Evolutionary conservation across 768 basidiomycete genomes (phyloP).

Genomic region (Paxillus ammoniavirescens): DNA sequence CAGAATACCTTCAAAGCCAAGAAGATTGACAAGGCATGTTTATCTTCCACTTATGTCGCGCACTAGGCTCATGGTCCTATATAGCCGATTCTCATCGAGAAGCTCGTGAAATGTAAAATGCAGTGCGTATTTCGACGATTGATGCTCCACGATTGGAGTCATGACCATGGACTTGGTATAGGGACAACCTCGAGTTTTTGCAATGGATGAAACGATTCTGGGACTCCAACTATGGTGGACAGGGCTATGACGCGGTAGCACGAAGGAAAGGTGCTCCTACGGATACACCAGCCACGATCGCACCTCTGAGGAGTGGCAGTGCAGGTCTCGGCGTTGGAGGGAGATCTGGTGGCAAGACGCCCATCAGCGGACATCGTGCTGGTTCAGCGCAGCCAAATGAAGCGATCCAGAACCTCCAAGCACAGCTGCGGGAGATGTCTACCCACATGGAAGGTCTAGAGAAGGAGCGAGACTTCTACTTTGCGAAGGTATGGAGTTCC

Average conservation of each 20-base stretch:
- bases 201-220: constrained; percentile 98
- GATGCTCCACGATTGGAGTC: constrained; percentile 3
- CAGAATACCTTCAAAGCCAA: constrained; percentile 90
- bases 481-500: constrained; percentile 73
- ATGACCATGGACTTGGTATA: constrained; percentile 29
- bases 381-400: constrained; percentile 68
- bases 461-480: constrained; percentile 98
- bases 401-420: constrained; percentile 63
- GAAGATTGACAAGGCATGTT: constrained; percentile 87
- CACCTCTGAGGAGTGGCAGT: constrained; percentile 52
- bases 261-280: constrained; percentile 75
- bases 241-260: constrained; percentile 81
- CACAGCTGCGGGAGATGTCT: constrained; percentile 80
- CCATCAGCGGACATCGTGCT: constrained; percentile 64
- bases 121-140: constrained; percentile 58
- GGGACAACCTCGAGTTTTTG: constrained; percentile 97
- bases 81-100: constrained; percentile 94
- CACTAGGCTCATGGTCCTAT: constrained; percentile 5
- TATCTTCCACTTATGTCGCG: not conserved
- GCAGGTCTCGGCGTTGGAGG: constrained; percentile 34
- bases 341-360: constrained; percentile 70
- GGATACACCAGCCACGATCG: constrained; percentile 79
- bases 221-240: constrained; percentile 88
- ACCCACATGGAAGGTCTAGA: constrained; percentile 85
- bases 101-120: constrained; percentile 97